phyloP scores from a whole-genome alignment of 345 rosid species.

The Geranium brycei region DNA sequence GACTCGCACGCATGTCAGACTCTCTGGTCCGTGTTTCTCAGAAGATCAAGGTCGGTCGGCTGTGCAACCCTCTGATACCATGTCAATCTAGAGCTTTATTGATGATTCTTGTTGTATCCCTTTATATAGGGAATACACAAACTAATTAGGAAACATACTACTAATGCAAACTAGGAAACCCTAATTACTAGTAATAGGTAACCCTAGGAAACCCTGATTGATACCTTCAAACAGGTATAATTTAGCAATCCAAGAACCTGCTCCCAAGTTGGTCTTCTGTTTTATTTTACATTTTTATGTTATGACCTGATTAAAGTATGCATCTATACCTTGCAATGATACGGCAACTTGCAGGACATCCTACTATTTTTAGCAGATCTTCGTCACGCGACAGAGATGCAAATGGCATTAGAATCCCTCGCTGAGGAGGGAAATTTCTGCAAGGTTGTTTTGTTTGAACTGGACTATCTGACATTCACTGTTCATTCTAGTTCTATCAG shows the following conservation, averaged over 20 bases:
- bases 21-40: too few species aligned
- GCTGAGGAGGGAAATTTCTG: slow-evolving; percentile 84
- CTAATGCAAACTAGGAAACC: too few species aligned
- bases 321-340: neutral
- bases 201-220: too few species aligned
- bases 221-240: neutral
- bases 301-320: neutral
- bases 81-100: too few species aligned
- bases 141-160: too few species aligned
- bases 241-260: neutral
- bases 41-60: too few species aligned
- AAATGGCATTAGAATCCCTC: slow-evolving; percentile 67
- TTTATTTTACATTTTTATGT: neutral
- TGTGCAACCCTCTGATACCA: too few species aligned
- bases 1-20: too few species aligned
- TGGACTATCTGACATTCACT: neutral
- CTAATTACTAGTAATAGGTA: too few species aligned
- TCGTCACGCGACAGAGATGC: slow-evolving; percentile 68
- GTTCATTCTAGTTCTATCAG: too few species aligned
- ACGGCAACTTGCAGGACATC: slow-evolving; percentile 49
- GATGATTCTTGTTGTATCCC: too few species aligned
- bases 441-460: slow-evolving; percentile 38
- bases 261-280: neutral
- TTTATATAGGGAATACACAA: too few species aligned
- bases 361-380: slow-evolving; percentile 72